These are phyloP conservation scores for Bipolaris oryzae DNA, from an alignment of 2,329 filamentous ascomycete species.

Conservation along the genomic window DNA sequence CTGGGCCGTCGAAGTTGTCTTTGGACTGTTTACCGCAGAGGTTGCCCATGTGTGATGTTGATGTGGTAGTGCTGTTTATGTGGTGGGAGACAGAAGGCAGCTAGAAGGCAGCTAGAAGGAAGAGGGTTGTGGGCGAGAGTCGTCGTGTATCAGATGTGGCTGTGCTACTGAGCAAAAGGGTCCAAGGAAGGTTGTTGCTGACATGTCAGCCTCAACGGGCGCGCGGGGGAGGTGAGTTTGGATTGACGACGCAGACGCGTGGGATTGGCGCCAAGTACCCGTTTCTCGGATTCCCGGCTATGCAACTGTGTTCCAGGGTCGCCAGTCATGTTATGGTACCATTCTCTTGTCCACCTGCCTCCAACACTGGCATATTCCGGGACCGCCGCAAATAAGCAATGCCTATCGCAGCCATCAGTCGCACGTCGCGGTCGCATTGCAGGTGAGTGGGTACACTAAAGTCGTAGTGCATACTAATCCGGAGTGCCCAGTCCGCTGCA, in stretches of 20 bases:
- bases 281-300: slow-evolving; percentile 19
- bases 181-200: slow-evolving; percentile 15
- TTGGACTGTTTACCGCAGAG: slow-evolving; percentile 74
- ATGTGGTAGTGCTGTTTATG: background rate
- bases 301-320: background rate
- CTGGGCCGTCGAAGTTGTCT: slow-evolving; percentile 70
- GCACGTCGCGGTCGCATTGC: background rate
- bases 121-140: background rate
- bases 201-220: slow-evolving; percentile 25
- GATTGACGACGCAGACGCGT: slow-evolving; percentile 9
- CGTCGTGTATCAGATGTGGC: slow-evolving; percentile 14
- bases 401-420: slow-evolving; percentile 7
- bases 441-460: slow-evolving; percentile 13
- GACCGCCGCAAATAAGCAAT: slow-evolving; percentile 1
- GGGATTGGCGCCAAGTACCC: slow-evolving; percentile 30
- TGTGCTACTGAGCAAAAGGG: slow-evolving; percentile 17
- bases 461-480: slow-evolving; percentile 10
- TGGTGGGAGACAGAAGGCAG: background rate
- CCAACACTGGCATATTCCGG: background rate
- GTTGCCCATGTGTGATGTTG: slow-evolving; percentile 72
- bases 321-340: background rate
- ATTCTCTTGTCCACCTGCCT: slow-evolving; percentile 1
- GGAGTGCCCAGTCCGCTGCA: slow-evolving; percentile 1
- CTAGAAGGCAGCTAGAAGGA: background rate
- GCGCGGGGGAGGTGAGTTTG: slow-evolving; percentile 22